These are phyloP conservation scores for Spiromastix sp. DNA, from an alignment of 2,329 filamentous ascomycete species.

Conservation along the genomic window DNA sequence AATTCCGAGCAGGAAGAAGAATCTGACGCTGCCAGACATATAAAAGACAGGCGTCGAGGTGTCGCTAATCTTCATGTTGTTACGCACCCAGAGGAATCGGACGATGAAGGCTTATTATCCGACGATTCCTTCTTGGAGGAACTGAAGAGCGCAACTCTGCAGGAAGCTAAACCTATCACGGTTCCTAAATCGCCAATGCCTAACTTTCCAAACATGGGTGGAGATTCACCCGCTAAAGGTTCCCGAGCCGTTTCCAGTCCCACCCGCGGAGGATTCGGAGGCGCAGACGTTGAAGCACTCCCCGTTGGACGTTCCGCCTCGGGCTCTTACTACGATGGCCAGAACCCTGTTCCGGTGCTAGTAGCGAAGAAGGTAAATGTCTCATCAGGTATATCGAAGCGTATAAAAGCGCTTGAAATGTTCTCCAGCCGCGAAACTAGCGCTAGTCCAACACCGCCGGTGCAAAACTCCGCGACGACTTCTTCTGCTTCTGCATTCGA, in stretches of 20 bases:
- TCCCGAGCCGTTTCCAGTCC: slow-evolving; percentile 33
- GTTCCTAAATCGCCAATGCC: slow-evolving; percentile 77
- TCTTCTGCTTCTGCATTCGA: slow-evolving; percentile 50
- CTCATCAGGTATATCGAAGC: slow-evolving; percentile 82
- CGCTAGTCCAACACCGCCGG: slow-evolving; percentile 20
- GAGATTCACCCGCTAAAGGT: slow-evolving; percentile 19
- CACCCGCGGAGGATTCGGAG: slow-evolving; percentile 17
- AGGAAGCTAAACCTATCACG: slow-evolving; percentile 71
- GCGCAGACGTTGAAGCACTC: slow-evolving; percentile 21
- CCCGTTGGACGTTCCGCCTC: slow-evolving; percentile 29
- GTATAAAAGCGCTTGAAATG: slow-evolving; percentile 87
- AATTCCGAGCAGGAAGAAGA: slow-evolving; percentile 9
- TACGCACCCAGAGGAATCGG: slow-evolving; percentile 27
- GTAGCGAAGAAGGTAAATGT: slow-evolving; percentile 68
- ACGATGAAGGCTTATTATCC: slow-evolving; percentile 32
- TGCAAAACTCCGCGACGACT: slow-evolving; percentile 33
- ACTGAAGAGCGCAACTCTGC: slow-evolving; percentile 66
- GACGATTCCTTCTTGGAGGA: slow-evolving; percentile 81
- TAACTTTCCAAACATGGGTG: slow-evolving; percentile 40
- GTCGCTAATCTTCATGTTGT: slow-evolving; percentile 41
- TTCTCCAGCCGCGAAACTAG: slow-evolving; percentile 45
- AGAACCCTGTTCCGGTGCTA: slow-evolving; percentile 34
- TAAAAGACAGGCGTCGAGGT: slow-evolving; percentile 25
- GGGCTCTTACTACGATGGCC: slow-evolving; percentile 22
- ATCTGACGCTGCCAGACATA: slow-evolving; percentile 14